Conservation (phyloP, 1,284 basidiomycete species). For the Heimioporus retisporus region DNA sequence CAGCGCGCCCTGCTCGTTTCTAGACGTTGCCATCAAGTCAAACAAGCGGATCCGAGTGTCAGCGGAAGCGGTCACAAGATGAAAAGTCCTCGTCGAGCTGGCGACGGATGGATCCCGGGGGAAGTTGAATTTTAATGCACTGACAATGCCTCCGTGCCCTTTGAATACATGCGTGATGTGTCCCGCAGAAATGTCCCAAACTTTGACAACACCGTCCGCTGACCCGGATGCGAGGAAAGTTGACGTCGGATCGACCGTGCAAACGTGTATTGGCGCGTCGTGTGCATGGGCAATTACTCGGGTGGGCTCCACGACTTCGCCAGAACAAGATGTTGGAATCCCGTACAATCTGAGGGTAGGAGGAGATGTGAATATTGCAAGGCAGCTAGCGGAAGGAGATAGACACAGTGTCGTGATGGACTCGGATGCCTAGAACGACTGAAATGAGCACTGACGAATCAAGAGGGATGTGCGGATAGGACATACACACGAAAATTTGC, state of each 20-base stretch:
- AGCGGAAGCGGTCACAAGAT: slow-evolving; percentile 90
- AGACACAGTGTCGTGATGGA: slow-evolving; percentile 72
- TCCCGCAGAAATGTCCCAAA: slow-evolving; percentile 93
- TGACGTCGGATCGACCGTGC: slow-evolving; percentile 86
- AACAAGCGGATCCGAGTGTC: slow-evolving; percentile 94
- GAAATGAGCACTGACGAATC: slow-evolving; percentile 15
- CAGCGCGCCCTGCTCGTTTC: slow-evolving; percentile 63
- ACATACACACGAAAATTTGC: slow-evolving; percentile 86
- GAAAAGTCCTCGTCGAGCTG: slow-evolving; percentile 67
- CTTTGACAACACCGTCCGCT: slow-evolving; percentile 96
- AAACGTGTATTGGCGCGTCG: slow-evolving; percentile 94
- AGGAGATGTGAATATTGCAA: slow-evolving; percentile 76
- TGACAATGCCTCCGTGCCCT: slow-evolving; percentile 97
- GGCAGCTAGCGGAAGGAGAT: slow-evolving; percentile 69
- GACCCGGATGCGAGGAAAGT: slow-evolving; percentile 95
- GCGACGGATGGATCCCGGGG: slow-evolving; percentile 65
- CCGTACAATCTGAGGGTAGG: slow-evolving; percentile 78
- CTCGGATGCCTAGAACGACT: slow-evolving; percentile 67
- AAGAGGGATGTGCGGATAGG: slow-evolving; percentile 10
- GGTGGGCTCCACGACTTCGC: slow-evolving; percentile 66
- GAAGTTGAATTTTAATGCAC: slow-evolving; percentile 88
- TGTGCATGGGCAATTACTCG: slow-evolving; percentile 89
- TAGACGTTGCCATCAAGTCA: slow-evolving; percentile 75
- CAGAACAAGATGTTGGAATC: slow-evolving; percentile 59
- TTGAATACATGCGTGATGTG: slow-evolving; percentile 96